Conservation (phyloP, 306 rosid species). For the Trifolium dubium region DNA sequence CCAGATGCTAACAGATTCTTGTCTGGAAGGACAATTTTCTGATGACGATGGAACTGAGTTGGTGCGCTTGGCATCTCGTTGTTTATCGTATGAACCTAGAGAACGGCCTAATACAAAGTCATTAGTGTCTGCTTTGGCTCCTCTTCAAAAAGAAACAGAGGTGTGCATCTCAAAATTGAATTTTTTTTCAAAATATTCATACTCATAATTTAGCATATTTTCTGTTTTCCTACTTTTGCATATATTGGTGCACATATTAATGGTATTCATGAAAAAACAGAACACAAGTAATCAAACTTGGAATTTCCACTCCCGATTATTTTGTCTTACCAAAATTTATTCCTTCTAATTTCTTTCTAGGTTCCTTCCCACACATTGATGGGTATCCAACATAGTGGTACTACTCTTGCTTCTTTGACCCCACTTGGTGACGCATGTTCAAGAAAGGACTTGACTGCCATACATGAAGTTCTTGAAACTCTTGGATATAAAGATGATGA, state of each 20-base stretch:
- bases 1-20: slow-evolving; percentile 84
- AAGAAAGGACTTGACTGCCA: slow-evolving; percentile 77
- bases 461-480: slow-evolving; percentile 74
- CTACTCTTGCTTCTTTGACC: slow-evolving; percentile 56
- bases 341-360: slow-evolving; percentile 19
- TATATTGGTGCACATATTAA: too few relatives aligned
- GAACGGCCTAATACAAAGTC: slow-evolving; percentile 79
- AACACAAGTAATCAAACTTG: too few relatives aligned
- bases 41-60: slow-evolving; percentile 75
- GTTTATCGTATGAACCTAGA: slow-evolving; percentile 78
- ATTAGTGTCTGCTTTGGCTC: slow-evolving; percentile 68
- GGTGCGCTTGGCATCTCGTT: slow-evolving; percentile 69
- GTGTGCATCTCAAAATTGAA: slow-evolving; percentile 36
- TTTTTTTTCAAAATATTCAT: too few relatives aligned
- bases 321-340: slow-evolving; percentile 11
- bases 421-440: slow-evolving; percentile 84
- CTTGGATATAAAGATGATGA: slow-evolving; percentile 77
- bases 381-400: slow-evolving; percentile 65
- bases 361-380: slow-evolving; percentile 65
- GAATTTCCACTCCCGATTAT: background rate
- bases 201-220: too few relatives aligned
- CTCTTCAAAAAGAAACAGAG: slow-evolving; percentile 83
- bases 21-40: slow-evolving; percentile 78
- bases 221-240: too few relatives aligned
- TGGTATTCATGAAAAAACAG: too few relatives aligned